phyloP scores from a whole-genome alignment of 208 protist genomes.

The Strigomonas culicis region DNA sequence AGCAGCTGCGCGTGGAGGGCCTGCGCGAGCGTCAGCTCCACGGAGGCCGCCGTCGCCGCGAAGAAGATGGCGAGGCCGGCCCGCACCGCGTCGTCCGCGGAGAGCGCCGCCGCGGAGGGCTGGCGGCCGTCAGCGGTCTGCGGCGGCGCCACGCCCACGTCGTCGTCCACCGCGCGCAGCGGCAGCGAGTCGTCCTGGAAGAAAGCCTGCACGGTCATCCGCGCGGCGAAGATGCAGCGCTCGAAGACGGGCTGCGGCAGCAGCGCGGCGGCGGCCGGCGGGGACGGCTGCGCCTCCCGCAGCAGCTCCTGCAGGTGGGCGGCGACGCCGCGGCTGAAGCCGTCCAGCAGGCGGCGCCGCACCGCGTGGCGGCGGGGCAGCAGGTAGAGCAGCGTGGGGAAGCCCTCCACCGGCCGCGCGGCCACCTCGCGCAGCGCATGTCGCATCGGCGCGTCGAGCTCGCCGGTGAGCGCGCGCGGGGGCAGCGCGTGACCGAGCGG shows the following conservation, averaged over 20 bases:
- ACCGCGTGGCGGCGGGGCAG: constrained; percentile 27
- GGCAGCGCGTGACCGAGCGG: neutral
- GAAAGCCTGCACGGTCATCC: constrained; percentile 20
- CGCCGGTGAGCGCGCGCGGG: no score
- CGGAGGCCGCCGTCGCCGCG: constrained; percentile 28
- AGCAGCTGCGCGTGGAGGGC: constrained; percentile 41
- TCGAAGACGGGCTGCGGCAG: constrained; percentile 26
- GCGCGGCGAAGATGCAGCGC: constrained; percentile 28
- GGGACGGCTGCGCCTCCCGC: neutral
- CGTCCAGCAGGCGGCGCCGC: constrained; percentile 21
- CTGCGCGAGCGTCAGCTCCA: constrained; percentile 47
- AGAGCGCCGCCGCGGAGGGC: constrained; percentile 16
- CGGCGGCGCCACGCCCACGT: neutral
- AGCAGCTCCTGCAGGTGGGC: no score
- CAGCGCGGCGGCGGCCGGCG: neutral
- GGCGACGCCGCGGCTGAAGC: constrained; percentile 24
- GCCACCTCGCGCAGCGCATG: constrained; percentile 33
- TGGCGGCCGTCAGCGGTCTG: constrained; percentile 19
- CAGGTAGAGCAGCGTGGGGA: constrained; percentile 39
- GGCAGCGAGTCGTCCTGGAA: neutral
- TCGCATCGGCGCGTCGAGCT: no score
- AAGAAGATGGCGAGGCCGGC: constrained; percentile 62
- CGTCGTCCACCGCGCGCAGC: constrained; percentile 1
- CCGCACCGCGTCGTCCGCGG: constrained; percentile 24
- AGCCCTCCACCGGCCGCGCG: constrained; percentile 36